Conservation (phyloP, 164 flowering plant species). For the Houttuynia cordata region DNA sequence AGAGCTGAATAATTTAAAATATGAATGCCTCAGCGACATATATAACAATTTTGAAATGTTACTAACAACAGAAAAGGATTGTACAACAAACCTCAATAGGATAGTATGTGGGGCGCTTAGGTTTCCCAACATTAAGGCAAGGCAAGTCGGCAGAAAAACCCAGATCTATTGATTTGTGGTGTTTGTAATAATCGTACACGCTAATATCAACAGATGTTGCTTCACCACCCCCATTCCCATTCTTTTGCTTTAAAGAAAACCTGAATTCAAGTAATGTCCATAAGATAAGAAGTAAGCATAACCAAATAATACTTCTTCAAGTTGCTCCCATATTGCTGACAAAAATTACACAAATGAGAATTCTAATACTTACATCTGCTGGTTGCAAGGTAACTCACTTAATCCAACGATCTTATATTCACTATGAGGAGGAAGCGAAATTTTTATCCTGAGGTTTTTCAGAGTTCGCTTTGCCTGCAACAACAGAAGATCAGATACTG, state of each 20-base stretch:
- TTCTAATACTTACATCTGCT: conserved; percentile 39
- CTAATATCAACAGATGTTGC: conserved; percentile 25
- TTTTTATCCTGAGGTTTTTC: conserved; percentile 63
- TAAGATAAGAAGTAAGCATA: background rate
- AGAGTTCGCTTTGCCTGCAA: conserved; percentile 51
- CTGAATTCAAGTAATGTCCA: conserved; percentile 13
- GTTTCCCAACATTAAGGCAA: conserved; percentile 63
- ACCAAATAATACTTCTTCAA: too few relatives aligned
- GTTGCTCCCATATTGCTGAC: too few relatives aligned
- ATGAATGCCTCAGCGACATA: background rate
- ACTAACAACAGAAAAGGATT: background rate
- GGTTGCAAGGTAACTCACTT: conserved; percentile 57
- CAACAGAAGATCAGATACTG: background rate
- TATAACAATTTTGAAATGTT: background rate
- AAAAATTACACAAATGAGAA: background rate
- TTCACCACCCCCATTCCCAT: conserved; percentile 21
- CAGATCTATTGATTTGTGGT: conserved; percentile 25
- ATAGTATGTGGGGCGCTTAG: conserved; percentile 48
- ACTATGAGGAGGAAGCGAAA: conserved; percentile 24
- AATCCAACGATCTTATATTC: conserved; percentile 81
- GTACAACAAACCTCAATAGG: conserved; percentile 43
- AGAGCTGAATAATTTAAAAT: conserved; percentile 37
- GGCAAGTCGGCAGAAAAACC: conserved; percentile 38
- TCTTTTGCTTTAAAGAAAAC: conserved; percentile 39
- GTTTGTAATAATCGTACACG: conserved; percentile 52